Base-by-base conservation (phyloP, 2,329 filamentous ascomycete species). In the Drechslerella stenobrocha region DNA sequence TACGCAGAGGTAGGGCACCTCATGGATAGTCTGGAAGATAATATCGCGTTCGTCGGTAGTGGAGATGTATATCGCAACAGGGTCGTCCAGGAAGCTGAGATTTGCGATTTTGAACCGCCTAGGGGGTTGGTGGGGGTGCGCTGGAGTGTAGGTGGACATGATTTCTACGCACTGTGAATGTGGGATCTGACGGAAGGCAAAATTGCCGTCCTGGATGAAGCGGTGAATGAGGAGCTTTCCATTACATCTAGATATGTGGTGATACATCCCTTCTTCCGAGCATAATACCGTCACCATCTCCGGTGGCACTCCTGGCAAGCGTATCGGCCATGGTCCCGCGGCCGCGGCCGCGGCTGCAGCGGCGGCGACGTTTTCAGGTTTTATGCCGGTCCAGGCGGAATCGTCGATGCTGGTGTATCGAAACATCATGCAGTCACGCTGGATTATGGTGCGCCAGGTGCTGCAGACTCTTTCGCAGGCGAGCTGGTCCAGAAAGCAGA, bases 141-240 rank as follows among this genome's bases (percentile, higher is more conserved):
- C 23, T n/a, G 63, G 63, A 55, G 37, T 45, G 35, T 46, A 67
- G 6, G 55, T 60, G 3, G 63, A 60, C 63, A 67, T 67, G 20
- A 56, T 9, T 34, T 67, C 63, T 1, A 67, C 63, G 11, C 18
- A 7, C 11, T n/a, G 9, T 3, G 37, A 42, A 6, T 50, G 53
- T 7, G 55, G 55, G 30, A 60, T 56, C 28, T 67, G 63, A 13
- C 63, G 63, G 22, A 67, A 67, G n/a, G 63, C 63, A 44, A 67
- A 67, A 20, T 60, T 67, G 22, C 63, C 63, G 24, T 67, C 63
- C 22, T 60, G 63, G 15, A 67, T 55, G n/a, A 67, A 23, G 22
- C 63, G 48, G 30, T 67, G 63, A n/a, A 67, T 52, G 8, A 67
- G 34, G 13, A 67, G 46, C 7, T 51, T 35, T 13, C 37, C 37